Conservation (phyloP, 2,329 filamentous ascomycete species). For the Verruconis gallopava region DNA sequence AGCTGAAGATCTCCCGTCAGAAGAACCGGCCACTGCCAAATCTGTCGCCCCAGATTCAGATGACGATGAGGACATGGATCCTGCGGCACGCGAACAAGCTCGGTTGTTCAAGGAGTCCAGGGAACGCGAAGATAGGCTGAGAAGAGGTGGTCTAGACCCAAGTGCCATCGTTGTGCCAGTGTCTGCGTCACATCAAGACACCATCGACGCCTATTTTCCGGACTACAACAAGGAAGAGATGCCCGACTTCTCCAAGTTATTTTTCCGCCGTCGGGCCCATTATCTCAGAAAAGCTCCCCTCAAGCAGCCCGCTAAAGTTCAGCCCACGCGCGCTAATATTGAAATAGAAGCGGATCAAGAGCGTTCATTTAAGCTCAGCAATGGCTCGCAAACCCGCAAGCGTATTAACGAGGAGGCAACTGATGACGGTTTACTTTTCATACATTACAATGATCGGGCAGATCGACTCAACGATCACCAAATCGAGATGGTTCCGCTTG, state of each 20-base stretch:
- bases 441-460: conserved; percentile 29
- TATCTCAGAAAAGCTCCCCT: conserved; percentile 66
- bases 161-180: conserved; percentile 43
- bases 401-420: conserved; percentile 35
- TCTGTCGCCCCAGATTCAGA: conserved; percentile 12
- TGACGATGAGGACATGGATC: conserved; percentile 18
- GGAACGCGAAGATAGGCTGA: conserved; percentile 6
- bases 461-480: conserved; percentile 38
- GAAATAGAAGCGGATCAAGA: conserved; percentile 81
- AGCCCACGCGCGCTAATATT: conserved; percentile 77
- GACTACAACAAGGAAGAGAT: conserved; percentile 63
- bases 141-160: conserved; percentile 3
- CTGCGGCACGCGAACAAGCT: conserved; percentile 16
- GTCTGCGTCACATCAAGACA: conserved; percentile 59
- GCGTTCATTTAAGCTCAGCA: conserved; percentile 66
- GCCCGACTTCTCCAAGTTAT: conserved; percentile 67
- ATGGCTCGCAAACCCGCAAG: conserved; percentile 38
- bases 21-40: conserved; percentile 9
- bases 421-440: conserved; percentile 41
- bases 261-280: conserved; percentile 66
- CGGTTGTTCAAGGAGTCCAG: conserved; percentile 19
- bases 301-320: conserved; percentile 68
- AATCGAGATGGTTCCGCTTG: conserved; percentile 37
- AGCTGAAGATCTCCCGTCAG: conserved; percentile 11
- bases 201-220: conserved; percentile 70